These are phyloP conservation scores for Cryomyces minteri DNA, from an alignment of 495 filamentous ascomycete species.

Conservation along the genomic window DNA sequence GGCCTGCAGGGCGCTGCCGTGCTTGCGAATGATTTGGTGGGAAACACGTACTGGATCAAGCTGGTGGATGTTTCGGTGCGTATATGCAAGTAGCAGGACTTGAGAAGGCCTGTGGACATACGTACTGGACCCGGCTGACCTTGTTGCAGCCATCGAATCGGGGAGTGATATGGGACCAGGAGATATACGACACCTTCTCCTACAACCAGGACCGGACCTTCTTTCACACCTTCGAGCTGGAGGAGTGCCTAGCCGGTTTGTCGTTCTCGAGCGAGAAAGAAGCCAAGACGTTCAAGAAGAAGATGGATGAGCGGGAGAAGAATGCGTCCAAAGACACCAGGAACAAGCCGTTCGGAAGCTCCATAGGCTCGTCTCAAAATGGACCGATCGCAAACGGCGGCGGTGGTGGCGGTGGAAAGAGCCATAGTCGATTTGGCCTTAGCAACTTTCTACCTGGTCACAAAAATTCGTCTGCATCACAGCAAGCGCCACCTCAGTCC, in stretches of 20 bases:
- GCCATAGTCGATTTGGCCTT: conserved; percentile 30
- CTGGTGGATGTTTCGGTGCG: conserved; percentile 88
- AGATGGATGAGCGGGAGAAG: conserved; percentile 87
- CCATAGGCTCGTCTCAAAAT: not conserved
- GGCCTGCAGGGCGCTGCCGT: conserved; percentile 89
- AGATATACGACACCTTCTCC: conserved; percentile 82
- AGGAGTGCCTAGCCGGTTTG: conserved; percentile 73
- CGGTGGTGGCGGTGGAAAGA: conserved; percentile 29
- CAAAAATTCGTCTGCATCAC: conserved; percentile 41
- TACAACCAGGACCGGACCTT: conserved; percentile 95
- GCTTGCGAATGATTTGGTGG: conserved; percentile 81
- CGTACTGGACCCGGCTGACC: not conserved
- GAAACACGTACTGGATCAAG: conserved; percentile 93
- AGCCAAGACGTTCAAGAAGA: conserved; percentile 83
- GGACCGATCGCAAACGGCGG: conserved; percentile 31
- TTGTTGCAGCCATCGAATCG: conserved; percentile 46
- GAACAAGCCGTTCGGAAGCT: conserved; percentile 45
- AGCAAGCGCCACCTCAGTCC: conserved; percentile 28
- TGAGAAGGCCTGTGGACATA: not conserved
- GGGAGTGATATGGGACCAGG: conserved; percentile 96
- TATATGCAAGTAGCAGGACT: conserved; percentile 4
- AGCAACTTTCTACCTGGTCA: conserved; percentile 49
- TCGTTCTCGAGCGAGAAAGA: conserved; percentile 95
- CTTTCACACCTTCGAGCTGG: conserved; percentile 92
- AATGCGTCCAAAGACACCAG: conserved; percentile 72